Base-by-base conservation (phyloP, 1,139 yeast species). In the Eremothecium gossypii region DNA sequence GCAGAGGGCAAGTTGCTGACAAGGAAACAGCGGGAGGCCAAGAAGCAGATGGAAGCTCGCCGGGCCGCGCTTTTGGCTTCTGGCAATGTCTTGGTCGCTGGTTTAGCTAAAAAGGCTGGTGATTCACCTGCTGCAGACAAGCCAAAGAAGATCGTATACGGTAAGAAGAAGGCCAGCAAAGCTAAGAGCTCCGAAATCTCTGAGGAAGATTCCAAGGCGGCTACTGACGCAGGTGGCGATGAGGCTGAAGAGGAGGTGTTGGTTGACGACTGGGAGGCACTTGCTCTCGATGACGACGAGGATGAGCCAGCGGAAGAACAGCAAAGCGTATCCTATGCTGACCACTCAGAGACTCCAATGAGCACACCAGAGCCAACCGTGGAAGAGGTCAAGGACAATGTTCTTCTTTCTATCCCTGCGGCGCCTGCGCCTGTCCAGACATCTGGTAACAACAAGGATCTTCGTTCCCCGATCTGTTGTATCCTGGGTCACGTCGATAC, bases 401-500 rank as follows among this genome's bases (percentile, higher is more conserved):
- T 13, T 32, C 23, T 20, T 32, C 13, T 14, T 17, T 34, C 37
- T 20, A 14, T 29, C 8, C 49, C 54, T 41, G 45, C 39, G 52
- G 48, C 30, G 60, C 51, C 33, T 53, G 47, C 38, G 52, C 44
- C 47, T 32, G 40, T 54, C 5, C 8, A 39, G 8, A 20, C 40
- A 8, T 14, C 42, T 9, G 9, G 30, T n/a, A 49, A 51, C 32
- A 50, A 54, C 14, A 57, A 57, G 28, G 75, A 91, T 57, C 70
- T 91, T 60, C 94, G 99, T 68, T 93, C 99, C 47, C 99, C 99
- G 51, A 91, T 91, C 63, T 91, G 98, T 67, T 89, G 96, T 82
- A 93, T 91, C 60, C 76, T 91, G 67, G 99, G 99, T 63, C 99
- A 91, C 71, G 99, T 91, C 66, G 99, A 91, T 74, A 91, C 98